These are phyloP conservation scores for Phaeosphaeriaceae sp. DNA, from an alignment of 2,329 filamentous ascomycete species.

Conservation along the genomic window DNA sequence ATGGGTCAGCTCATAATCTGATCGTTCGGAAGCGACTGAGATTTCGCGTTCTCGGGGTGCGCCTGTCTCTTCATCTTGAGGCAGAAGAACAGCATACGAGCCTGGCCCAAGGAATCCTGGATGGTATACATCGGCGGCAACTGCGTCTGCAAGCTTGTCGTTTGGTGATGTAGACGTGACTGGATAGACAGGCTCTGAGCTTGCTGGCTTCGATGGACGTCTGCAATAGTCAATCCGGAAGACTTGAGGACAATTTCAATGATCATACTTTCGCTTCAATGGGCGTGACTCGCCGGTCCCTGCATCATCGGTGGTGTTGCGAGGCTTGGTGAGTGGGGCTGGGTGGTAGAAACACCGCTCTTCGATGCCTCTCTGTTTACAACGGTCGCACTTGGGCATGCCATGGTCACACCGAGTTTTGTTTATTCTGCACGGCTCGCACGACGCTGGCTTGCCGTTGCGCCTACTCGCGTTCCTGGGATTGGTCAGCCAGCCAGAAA, in stretches of 20 bases:
- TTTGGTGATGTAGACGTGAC: conserved; percentile 20
- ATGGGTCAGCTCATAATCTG: conserved; percentile 36
- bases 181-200: conserved; percentile 15
- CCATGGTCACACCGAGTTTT: conserved; percentile 45
- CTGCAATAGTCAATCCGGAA: conserved; percentile 13
- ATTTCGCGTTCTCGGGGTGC: conserved; percentile 24
- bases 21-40: conserved; percentile 34
- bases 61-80: conserved; percentile 32
- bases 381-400: conserved; percentile 42
- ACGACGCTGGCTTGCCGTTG: conserved; percentile 44
- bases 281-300: conserved; percentile 24
- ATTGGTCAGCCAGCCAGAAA: conserved; percentile 15
- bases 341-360: conserved; percentile 47
- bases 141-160: conserved; percentile 42
- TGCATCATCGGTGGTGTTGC: conserved; percentile 18
- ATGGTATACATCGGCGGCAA: conserved; percentile 39
- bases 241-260: not conserved
- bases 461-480: conserved; percentile 36
- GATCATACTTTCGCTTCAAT: conserved; percentile 36
- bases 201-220: conserved; percentile 24
- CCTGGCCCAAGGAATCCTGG: conserved; percentile 45
- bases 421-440: conserved; percentile 44
- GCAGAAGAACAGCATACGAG: conserved; percentile 40
- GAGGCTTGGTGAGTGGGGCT: conserved; percentile 42
- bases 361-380: conserved; percentile 41